Conservation (phyloP, 345 rosid genomes). For the Eucalyptus brandiana region DNA sequence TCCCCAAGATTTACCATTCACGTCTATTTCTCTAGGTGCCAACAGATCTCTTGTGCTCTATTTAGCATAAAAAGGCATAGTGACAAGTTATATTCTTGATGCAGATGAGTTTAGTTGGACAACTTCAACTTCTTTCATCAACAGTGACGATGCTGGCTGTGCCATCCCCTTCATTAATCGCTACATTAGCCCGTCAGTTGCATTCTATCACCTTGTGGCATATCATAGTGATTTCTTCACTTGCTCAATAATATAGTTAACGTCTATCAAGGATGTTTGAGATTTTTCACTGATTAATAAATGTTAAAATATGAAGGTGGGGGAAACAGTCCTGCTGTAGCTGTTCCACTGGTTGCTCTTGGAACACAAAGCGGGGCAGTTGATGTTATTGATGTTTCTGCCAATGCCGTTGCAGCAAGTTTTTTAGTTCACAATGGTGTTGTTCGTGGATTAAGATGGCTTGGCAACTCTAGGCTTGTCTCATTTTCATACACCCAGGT, state of each 20-base stretch:
- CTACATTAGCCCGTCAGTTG: conserved; percentile 89
- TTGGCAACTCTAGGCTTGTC: conserved; percentile 95
- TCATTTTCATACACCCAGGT: conserved; percentile 87
- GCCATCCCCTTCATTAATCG: conserved; percentile 88
- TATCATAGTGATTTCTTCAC: background rate
- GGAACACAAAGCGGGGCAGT: conserved; percentile 90
- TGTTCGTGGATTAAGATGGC: conserved; percentile 93
- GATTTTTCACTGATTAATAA: background rate
- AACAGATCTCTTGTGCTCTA: background rate
- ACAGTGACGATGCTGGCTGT: conserved; percentile 89
- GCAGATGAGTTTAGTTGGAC: conserved; percentile 80
- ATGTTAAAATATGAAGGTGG: conserved; percentile 39
- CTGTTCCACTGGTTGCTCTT: conserved; percentile 96
- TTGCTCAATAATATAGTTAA: background rate
- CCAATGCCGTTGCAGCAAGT: conserved; percentile 84
- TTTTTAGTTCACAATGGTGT: conserved; percentile 66
- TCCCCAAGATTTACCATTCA: background rate
- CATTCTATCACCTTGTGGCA: background rate
- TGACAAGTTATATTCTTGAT: conserved; percentile 3
- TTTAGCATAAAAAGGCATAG: background rate
- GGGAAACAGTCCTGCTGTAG: conserved; percentile 81
- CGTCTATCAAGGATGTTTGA: background rate
- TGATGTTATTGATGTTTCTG: conserved; percentile 87
- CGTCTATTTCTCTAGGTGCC: background rate
- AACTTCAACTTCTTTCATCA: conserved; percentile 95